These are phyloP conservation scores for Suillus weaverae DNA, from an alignment of 768 basidiomycete genomes.

Conservation along the genomic window DNA sequence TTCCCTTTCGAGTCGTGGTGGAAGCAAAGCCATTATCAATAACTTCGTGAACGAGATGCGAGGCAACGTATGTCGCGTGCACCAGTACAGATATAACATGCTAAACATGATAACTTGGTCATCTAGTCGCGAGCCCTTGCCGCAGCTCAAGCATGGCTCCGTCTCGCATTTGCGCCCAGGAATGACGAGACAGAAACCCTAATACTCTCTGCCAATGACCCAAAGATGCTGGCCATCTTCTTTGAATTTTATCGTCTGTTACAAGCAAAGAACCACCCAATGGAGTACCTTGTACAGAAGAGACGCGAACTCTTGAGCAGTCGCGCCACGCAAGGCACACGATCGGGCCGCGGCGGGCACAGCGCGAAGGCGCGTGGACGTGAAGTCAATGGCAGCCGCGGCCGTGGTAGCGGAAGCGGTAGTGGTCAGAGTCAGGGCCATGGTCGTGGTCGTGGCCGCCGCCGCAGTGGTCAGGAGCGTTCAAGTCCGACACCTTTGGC, in stretches of 20 bases:
- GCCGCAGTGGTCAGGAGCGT: background rate
- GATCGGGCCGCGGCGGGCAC: background rate
- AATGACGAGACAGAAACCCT: constrained; percentile 1
- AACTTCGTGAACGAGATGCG: constrained; percentile 17
- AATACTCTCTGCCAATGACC: constrained; percentile 2
- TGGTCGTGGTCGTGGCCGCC: background rate
- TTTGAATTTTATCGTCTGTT: constrained; percentile 18
- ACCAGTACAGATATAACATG: background rate
- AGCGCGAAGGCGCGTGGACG: background rate
- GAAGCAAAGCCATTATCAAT: background rate
- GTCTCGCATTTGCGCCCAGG: constrained; percentile 7
- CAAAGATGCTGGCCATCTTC: constrained; percentile 17
- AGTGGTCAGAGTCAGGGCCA: background rate
- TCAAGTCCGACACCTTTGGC: too few species aligned
- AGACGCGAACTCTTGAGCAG: background rate
- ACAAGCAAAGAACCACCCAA: background rate
- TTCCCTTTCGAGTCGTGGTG: background rate
- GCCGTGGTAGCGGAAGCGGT: background rate
- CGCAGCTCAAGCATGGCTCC: constrained; percentile 17
- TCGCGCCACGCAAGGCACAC: background rate
- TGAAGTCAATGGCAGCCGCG: background rate
- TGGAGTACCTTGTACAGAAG: background rate
- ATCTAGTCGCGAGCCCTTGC: constrained; percentile 11
- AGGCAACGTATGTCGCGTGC: background rate
- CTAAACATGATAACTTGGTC: background rate